Evolutionary conservation across 1,284 basidiomycete species (phyloP).

Genomic region (Ustilago crameri): DNA sequence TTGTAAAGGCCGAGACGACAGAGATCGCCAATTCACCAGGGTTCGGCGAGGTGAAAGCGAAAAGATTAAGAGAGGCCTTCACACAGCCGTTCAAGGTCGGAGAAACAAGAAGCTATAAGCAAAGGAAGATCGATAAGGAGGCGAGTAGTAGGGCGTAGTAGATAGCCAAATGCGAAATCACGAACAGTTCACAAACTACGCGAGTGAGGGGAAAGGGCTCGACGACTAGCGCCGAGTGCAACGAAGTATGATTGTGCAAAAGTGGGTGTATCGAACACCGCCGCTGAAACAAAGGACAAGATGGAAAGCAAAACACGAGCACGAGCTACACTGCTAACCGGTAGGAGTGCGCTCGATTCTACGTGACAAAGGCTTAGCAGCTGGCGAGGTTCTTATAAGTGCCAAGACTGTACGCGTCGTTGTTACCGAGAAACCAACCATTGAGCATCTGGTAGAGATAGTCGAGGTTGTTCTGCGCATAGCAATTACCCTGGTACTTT

Average conservation of each 20-base stretch:
- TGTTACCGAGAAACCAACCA: constrained; percentile 55
- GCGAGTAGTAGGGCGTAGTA: no score
- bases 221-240: no score
- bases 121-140: constrained; percentile 68
- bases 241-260: no score
- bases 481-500: constrained; percentile 40
- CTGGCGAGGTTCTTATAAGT: constrained; percentile 40
- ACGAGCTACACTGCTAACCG: neutral
- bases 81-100: constrained; percentile 71
- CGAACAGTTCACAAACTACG: no score
- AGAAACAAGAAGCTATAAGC: constrained; percentile 81
- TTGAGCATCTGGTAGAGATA: constrained; percentile 58
- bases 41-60: constrained; percentile 93
- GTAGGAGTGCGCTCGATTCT: no score
- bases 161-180: neutral
- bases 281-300: no score
- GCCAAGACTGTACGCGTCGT: constrained; percentile 34
- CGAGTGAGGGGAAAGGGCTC: no score
- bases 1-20: constrained; percentile 71
- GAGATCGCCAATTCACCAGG: constrained; percentile 86
- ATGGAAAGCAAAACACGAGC: neutral
- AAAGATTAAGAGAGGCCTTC: constrained; percentile 72
- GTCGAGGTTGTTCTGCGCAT: constrained; percentile 60
- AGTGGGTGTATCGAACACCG: neutral
- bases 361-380: constrained; percentile 9